Percentiles rank a stretch among this genome's conserved stretches.
Conservation (phyloP, 1,284 basidiomycete species). For the Clitocybe nebularis region DNA sequence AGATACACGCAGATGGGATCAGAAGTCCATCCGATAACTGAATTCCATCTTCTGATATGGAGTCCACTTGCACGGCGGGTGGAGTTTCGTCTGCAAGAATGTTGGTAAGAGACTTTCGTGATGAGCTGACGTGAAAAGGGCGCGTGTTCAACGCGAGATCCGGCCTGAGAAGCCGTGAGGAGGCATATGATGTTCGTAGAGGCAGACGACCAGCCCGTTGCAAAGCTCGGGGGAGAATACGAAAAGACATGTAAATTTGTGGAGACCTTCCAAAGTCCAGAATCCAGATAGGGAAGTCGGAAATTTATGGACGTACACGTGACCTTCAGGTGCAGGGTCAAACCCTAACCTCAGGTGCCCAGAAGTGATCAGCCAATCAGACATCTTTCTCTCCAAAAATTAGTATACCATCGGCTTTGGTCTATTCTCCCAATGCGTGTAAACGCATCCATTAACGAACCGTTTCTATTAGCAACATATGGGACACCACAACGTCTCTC, state of each 20-base stretch:
- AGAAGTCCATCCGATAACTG: slow-evolving; percentile 73
- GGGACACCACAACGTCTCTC: slow-evolving; percentile 11
- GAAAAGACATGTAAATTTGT: slow-evolving; percentile 15
- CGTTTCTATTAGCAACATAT: slow-evolving; percentile 18
- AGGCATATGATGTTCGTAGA: not conserved
- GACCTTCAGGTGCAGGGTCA: too few relatives aligned
- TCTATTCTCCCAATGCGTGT: slow-evolving; percentile 11
- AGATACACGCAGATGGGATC: slow-evolving; percentile 74
- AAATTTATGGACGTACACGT: slow-evolving; percentile 4
- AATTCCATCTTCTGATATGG: slow-evolving; percentile 58
- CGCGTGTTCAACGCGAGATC: too few relatives aligned
- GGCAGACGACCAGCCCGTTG: slow-evolving; percentile 7
- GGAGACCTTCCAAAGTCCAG: not conserved
- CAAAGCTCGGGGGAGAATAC: slow-evolving; percentile 11
- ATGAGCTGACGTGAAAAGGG: slow-evolving; percentile 15
- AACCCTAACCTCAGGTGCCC: too few relatives aligned
- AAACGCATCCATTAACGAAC: slow-evolving; percentile 17
- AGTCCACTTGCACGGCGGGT: slow-evolving; percentile 67
- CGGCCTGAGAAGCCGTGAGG: not conserved
- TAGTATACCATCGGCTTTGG: too few relatives aligned
- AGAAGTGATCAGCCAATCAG: slow-evolving; percentile 13
- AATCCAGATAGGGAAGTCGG: not conserved
- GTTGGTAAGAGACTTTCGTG: slow-evolving; percentile 49
- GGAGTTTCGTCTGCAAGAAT: slow-evolving; percentile 67
- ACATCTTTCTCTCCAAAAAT: slow-evolving; percentile 13